Base-by-base conservation (phyloP, 352 stramenopile species). In the Pythium vanterpoolii region DNA sequence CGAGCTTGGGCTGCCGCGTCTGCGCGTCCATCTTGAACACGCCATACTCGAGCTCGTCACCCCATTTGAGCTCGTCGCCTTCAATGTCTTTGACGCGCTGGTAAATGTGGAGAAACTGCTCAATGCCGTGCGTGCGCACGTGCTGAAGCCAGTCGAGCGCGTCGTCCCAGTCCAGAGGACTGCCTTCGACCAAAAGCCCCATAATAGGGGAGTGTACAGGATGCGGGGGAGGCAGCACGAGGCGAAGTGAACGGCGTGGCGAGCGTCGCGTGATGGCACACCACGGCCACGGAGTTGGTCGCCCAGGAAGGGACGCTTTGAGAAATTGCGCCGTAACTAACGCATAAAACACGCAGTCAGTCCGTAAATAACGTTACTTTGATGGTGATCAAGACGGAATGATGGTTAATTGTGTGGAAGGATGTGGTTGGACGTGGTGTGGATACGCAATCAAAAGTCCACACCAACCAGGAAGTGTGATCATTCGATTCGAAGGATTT, bases 1-100 rank as follows among this genome's bases (percentile, higher is more conserved):
- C 91, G 34, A 99, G 68, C 40, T 89, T 84, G 45, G 96, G 79
- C 60, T 88, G 89, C 59, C 96, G 97, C 13, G 72, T 66, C 40
- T 85, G 68, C 13, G 68, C 62, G 66, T 99, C 95, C 64, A 99
- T 77, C 53, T 95, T 81, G 81, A 99, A 99, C 48, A 99, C 88
- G 56, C 97, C 96, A 73, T 99, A 99, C 84, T 99, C 97, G 69
- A 99, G 96, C 75, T 99, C 96, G 79, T 99, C 97, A 57, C 96
- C 96, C 95, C 96, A 99, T 55, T 98, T 89, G 46, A 99, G 81
- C 69, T 97, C 92, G 73, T 98, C 92, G 48, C 91, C 93, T 51
- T 92, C 87, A 48, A 98, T 95, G 76, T 97, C 89, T 72, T 98
- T 98, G 23, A 98, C 91, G 58, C 92, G 87, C 54, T 95, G 84